Conservation (phyloP, 2,329 filamentous ascomycete species). For the Zarea fungicola region DNA sequence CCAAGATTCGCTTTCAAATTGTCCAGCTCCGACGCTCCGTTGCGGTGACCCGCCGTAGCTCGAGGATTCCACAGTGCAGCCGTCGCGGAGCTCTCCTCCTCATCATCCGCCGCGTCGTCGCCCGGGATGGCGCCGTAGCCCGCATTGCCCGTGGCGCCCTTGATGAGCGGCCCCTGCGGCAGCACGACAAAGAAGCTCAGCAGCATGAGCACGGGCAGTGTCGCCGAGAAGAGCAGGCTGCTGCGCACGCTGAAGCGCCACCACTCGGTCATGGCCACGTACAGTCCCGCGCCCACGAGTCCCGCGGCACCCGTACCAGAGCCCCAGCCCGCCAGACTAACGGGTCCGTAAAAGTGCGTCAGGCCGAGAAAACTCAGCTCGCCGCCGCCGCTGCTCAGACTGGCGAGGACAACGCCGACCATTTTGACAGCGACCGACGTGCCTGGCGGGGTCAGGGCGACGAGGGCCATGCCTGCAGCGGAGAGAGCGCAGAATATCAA, state of each 20-base stretch:
- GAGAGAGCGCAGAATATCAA: constrained; percentile 70
- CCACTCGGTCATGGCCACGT: constrained; percentile 79
- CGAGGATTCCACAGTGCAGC: constrained; percentile 45
- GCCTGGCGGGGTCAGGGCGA: constrained; percentile 69
- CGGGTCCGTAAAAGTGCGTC: constrained; percentile 87
- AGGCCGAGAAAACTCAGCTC: constrained; percentile 88
- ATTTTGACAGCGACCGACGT: constrained; percentile 69
- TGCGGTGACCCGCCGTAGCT: constrained; percentile 31
- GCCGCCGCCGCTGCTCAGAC: constrained; percentile 77
- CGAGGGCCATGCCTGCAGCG: constrained; percentile 79
- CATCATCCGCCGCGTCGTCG: constrained; percentile 32
- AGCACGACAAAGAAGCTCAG: constrained; percentile 79
- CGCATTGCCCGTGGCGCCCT: constrained; percentile 33
- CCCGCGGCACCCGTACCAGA: constrained; percentile 89
- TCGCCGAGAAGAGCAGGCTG: constrained; percentile 72
- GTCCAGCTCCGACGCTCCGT: constrained; percentile 23
- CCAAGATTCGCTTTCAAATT: constrained; percentile 49
- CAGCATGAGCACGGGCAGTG: constrained; percentile 76
- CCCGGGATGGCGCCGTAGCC: constrained; percentile 51
- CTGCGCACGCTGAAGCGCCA: constrained; percentile 67
- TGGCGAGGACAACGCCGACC: constrained; percentile 77
- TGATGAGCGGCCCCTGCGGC: constrained; percentile 60
- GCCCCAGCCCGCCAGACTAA: constrained; percentile 85
- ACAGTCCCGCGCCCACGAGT: constrained; percentile 78
- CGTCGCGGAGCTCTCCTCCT: constrained; percentile 36